Evolutionary conservation across 2,329 filamentous ascomycete genomes (phyloP), one percentile per base, ranked within the genome.

Genomic region (Chaetomiaceae sp.): DNA sequence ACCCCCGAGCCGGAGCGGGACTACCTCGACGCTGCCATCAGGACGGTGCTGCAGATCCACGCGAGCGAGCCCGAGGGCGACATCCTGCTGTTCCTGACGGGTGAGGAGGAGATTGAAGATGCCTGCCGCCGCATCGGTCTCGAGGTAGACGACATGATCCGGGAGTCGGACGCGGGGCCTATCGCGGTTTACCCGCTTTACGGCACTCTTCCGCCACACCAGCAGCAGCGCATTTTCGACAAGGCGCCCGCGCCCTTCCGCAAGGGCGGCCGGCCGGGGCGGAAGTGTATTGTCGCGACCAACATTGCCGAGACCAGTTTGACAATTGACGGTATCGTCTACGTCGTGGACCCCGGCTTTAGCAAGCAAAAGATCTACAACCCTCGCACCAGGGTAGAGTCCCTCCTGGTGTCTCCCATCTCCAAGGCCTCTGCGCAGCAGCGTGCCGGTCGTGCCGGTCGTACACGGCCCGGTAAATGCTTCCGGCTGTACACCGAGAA

Each of bases 361-460:
- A 96, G 90, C 73, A 99, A 99, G 74, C 93, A 99, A 65, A 99
- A 97, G 72, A 93, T 97, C 56, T 99, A 97, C 76, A 97, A 99
- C 69, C 92, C 93, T 19, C 85, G 93, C 55, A 95, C 96, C 62
- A 85, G 93, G 68, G 91, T 99, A 58, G 93, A 99, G 71, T 97
- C 93, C 1, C 79, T 99, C 7, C 77, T 99, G n/a, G 92, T 99
- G 5, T 96, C 93, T 3, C 91, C 93, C 19, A 97, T 99, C 60
- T 97, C 91, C 53, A 97, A 96, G 69, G 93, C 93, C 20, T 97
- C 93, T 1, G 93, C 95, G 9, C 89, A 96, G 68, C 93, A 99
- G 72, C 81, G 95, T 68, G 95, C 95, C 57, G 95, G 95, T 86
- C 92, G 93, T 89, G 93, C 93, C 13, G 93, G 95, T 78, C 92